Base-by-base conservation (phyloP, 768 basidiomycete species). In the Boletus rubescentipes region DNA sequence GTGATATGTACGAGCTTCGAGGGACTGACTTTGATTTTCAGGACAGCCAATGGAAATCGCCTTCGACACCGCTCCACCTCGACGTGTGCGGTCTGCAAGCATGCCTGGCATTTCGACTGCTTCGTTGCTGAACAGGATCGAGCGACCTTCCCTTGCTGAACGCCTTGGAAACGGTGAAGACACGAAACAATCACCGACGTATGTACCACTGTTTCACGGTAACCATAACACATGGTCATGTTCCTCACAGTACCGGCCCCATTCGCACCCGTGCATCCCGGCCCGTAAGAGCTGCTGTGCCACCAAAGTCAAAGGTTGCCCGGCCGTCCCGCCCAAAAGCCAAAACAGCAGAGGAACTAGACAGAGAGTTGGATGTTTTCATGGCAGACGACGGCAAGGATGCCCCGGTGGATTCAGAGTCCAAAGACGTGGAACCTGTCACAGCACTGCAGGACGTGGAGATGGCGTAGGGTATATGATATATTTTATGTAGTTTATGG, bases 281-380 rank as follows among this genome's bases (percentile, higher is more conserved):
- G 37, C 42, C 63, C 10, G 37, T 57, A 21, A 64, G 61, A 52
- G 56, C 37, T 14, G 47, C 32, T 14, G 7, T 11, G 4, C 35
- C 57, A 20, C 59, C 58, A 5, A 62, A 54, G 60, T 57, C 65
- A 41, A 72, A 54, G 59, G 72, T 51, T 60, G 64, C 66, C 58
- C 66, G 73, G 59, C 54, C 67, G 23, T 53, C 55, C 12, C 69
- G 69, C 20, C 73, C 79, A 64, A 84, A 85, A 71, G 77, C 81
- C 4, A 85, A 90, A 71, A 89, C 89, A 2, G 89, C 83, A 9
- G 88, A 86, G 53, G 90, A 96, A 60, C 72, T 97, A 54, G 93
- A 97, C 69, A 85, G 81, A 68, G 93, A 97, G 72, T 68, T 97
- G 54, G 93, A 97, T 60, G 82, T 86, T 4, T 91, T 91, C 62